These are phyloP conservation scores for Candida mesenterica DNA, from an alignment of 1,139 yeast species.

Conservation along the genomic window DNA sequence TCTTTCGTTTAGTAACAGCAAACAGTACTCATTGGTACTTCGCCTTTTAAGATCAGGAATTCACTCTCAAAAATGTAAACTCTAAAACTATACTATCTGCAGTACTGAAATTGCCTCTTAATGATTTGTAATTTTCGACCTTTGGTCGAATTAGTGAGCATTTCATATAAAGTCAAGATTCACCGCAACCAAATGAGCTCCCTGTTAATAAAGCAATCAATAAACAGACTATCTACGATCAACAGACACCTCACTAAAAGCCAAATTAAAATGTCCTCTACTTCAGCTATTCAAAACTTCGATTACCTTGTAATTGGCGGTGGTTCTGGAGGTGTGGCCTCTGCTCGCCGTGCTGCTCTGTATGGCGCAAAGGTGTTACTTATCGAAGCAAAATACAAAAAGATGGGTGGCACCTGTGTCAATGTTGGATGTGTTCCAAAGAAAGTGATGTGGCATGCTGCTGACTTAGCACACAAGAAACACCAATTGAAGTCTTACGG, in stretches of 20 bases:
- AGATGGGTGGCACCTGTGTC: conserved; percentile 97
- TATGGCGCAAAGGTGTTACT: conserved; percentile 87
- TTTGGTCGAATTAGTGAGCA: no score
- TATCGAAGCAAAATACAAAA: conserved; percentile 66
- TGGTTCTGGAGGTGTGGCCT: conserved; percentile 99
- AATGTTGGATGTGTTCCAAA: conserved; percentile 99
- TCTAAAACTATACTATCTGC: no score
- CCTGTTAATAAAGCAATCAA: conserved; percentile 1
- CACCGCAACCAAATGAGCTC: not conserved
- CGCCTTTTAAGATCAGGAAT: no score
- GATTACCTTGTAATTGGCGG: conserved; percentile 96
- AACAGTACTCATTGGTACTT: no score
- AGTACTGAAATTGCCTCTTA: no score
- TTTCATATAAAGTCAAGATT: no score
- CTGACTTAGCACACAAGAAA: conserved; percentile 77
- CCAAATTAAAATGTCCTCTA: conserved; percentile 14
- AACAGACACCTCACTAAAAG: conserved; percentile 28
- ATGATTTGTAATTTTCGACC: no score
- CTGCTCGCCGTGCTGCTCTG: conserved; percentile 93
- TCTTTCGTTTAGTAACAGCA: no score
- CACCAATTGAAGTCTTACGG: conserved; percentile 81
- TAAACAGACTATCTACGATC: conserved; percentile 10
- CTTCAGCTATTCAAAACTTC: conserved; percentile 51
- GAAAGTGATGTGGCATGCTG: conserved; percentile 98
- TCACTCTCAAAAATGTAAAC: no score